A percentile compares a stretch with the other conserved stretches of the same genome.
These are phyloP conservation scores for Citrullus mucosospermus DNA, from an alignment of 306 rosid species.

Conservation along the genomic window DNA sequence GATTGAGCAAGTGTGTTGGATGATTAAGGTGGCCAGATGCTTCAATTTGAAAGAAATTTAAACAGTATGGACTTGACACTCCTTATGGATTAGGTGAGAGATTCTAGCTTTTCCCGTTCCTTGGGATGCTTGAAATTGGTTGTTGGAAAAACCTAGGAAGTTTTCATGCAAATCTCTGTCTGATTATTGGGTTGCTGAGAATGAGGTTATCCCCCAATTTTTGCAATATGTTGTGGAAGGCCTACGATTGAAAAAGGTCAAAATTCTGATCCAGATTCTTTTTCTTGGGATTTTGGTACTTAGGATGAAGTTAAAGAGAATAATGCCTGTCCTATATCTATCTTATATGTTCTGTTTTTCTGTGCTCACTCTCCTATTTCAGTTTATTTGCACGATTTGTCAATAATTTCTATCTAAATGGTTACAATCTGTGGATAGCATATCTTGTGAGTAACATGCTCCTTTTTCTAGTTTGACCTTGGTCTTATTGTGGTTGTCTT, in stretches of 20 bases:
- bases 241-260: neutral
- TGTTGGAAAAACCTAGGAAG: neutral
- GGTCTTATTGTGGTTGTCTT: slow-evolving; percentile 11
- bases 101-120: neutral
- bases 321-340: neutral
- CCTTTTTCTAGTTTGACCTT: slow-evolving; percentile 13
- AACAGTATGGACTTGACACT: neutral
- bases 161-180: neutral
- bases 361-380: neutral
- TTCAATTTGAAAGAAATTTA: neutral
- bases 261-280: neutral
- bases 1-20: neutral
- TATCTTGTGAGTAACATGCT: neutral
- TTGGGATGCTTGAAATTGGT: neutral
- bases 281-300: neutral
- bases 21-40: neutral
- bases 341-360: neutral
- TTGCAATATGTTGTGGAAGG: neutral
- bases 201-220: neutral
- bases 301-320: neutral
- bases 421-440: neutral
- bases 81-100: neutral
- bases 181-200: neutral
- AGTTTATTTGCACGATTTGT: neutral
- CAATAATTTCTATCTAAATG: neutral